Percentiles rank a stretch among this genome's conserved stretches.
Conservation (phyloP, 352 stramenopile species). For the Phytophthora rubi region DNA sequence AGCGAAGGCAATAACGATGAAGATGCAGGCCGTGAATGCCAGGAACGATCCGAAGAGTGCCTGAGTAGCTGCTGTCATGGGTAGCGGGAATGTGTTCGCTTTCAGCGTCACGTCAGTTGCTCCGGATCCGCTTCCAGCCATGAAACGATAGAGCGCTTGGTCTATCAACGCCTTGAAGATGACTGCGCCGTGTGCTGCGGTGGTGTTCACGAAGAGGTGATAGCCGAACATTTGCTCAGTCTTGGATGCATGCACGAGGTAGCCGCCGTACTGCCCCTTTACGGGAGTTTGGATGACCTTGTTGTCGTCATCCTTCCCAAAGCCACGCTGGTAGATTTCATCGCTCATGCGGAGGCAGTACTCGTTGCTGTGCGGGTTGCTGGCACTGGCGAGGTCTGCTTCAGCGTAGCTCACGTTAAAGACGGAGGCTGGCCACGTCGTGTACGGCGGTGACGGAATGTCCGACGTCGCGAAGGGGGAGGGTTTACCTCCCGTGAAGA, state of each 20-base stretch:
- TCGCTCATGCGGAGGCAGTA: constrained; percentile 48
- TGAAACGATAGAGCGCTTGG: constrained; percentile 54
- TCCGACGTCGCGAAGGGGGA: constrained; percentile 38
- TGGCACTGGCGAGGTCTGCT: constrained; percentile 24
- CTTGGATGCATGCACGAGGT: constrained; percentile 41
- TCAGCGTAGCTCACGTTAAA: constrained; percentile 44
- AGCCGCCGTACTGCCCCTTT: constrained; percentile 46
- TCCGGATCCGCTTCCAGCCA: constrained; percentile 55
- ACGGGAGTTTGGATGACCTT: constrained; percentile 66
- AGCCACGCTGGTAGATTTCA: constrained; percentile 42
- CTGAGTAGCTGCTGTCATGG: constrained; percentile 49
- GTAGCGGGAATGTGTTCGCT: constrained; percentile 58
- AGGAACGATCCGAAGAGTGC: constrained; percentile 56
- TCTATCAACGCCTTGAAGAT: constrained; percentile 68
- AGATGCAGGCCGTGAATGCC: constrained; percentile 77
- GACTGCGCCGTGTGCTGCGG: constrained; percentile 43
- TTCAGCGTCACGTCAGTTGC: constrained; percentile 41
- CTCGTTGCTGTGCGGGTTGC: constrained; percentile 34
- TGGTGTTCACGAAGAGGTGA: constrained; percentile 61
- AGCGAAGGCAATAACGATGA: constrained; percentile 91
- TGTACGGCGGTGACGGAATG: constrained; percentile 44
- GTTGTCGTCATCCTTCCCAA: constrained; percentile 51
- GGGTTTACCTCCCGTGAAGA: constrained; percentile 42
- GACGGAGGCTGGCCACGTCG: constrained; percentile 34
- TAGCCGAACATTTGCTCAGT: constrained; percentile 52